Conservation (phyloP, 1,284 basidiomycete species). For the Pyrrhoderma lamaoense region DNA sequence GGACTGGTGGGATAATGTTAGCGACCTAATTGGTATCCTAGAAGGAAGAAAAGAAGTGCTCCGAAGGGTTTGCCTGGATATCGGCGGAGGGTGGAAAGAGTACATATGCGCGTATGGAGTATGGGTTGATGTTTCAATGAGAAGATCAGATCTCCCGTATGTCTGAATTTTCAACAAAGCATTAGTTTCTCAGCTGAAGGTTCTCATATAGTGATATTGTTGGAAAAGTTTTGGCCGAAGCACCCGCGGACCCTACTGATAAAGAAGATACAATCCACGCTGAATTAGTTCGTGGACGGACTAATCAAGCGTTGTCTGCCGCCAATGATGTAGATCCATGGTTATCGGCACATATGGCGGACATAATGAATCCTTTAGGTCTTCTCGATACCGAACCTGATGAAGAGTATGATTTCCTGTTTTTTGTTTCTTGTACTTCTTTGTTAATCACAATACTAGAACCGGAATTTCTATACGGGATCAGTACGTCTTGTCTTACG, state of each 20-base stretch:
- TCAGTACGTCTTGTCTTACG: conserved; percentile 74
- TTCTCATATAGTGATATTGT: conserved; percentile 51
- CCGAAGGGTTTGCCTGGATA: conserved; percentile 61
- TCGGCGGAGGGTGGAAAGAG: conserved; percentile 89
- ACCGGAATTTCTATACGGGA: conserved; percentile 66
- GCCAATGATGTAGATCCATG: conserved; percentile 75
- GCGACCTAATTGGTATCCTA: conserved; percentile 69
- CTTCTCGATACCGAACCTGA: conserved; percentile 54
- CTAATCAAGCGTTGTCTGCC: conserved; percentile 54
- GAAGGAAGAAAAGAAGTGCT: conserved; percentile 74
- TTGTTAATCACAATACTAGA: conserved; percentile 29
- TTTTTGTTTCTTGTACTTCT: not conserved
- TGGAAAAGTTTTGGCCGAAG: conserved; percentile 54
- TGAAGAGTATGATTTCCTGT: conserved; percentile 44
- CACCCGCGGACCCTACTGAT: conserved; percentile 75
- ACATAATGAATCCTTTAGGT: conserved; percentile 67
- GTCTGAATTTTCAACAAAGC: conserved; percentile 24
- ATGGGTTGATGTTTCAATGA: conserved; percentile 75
- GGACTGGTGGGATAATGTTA: conserved; percentile 74
- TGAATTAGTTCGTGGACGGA: conserved; percentile 64
- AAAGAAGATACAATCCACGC: conserved; percentile 73
- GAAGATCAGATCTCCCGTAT: conserved; percentile 80
- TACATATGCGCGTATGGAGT: conserved; percentile 85
- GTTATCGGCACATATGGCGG: conserved; percentile 85
- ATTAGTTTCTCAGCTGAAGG: not conserved